These are phyloP conservation scores for Heliosperma pusillum DNA, from an alignment of 148 eudicot species.

Conservation along the genomic window DNA sequence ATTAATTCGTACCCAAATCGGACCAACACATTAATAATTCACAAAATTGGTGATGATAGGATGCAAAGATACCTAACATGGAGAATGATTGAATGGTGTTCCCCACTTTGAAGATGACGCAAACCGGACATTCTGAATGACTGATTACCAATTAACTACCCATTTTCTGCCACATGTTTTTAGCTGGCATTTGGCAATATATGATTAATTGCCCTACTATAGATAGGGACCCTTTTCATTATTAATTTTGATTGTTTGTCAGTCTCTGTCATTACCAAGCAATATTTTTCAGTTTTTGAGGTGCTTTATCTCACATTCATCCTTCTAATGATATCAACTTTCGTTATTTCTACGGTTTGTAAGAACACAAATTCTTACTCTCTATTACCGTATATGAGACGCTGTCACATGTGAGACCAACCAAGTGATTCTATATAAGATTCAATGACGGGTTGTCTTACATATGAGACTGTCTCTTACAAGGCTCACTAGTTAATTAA, in stretches of 20 bases:
- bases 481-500: too few relatives aligned
- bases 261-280: constrained; percentile 14
- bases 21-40: too few relatives aligned
- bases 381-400: neutral
- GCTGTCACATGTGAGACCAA: too few relatives aligned
- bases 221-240: constrained; percentile 4
- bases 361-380: too few relatives aligned
- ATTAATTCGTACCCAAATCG: too few relatives aligned
- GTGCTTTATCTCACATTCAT: neutral
- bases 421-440: too few relatives aligned
- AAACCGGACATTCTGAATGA: neutral
- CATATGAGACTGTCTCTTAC: too few relatives aligned
- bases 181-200: neutral
- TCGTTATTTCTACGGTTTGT: neutral
- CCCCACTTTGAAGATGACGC: constrained; percentile 11
- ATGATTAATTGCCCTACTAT: neutral
- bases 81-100: constrained; percentile 2
- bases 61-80: too few relatives aligned
- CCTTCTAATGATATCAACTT: neutral
- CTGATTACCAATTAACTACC: neutral
- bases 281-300: neutral
- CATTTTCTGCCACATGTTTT: constrained; percentile 8
- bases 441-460: too few relatives aligned
- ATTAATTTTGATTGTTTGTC: neutral
- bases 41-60: too few relatives aligned